Base-by-base conservation (phyloP, 164 flowering plant species). In the Magnolia officinalis region DNA sequence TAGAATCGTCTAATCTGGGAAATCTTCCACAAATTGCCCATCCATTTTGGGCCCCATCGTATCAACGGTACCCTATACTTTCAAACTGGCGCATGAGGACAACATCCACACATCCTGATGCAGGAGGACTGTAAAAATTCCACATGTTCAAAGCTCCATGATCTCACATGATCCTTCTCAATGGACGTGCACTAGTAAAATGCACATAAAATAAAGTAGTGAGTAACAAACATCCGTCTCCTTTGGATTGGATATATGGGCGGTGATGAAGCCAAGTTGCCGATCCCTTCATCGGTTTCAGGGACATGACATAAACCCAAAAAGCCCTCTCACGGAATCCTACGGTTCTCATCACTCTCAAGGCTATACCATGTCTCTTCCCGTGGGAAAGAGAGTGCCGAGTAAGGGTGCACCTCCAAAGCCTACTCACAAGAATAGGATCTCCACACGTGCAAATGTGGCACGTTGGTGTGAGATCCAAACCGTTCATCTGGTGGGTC, bases 311-410 rank as follows among this genome's bases (percentile, higher is more conserved):
- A 66, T 10, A 16, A 29, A 52, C 63, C 52, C 19, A 19, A 11
- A 29, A 18, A 58, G 2, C 77, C 52, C 67, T 76, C 50, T 37
- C 14, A 58, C 58, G 67, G 52, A 71, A 79, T 70, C 71, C 45
- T 65, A 61, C 65, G 51, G 81, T 72, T 55, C 70, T 75, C 76
- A 61, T 63, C 55, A 67, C 20, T 69, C 67, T 11, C 71, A 11
- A 50, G 49, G 19, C 26, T 16, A 70, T 16, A 55, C 8, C 29
- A 26, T 66, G 69, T 66, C 69, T 14, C 68, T 37, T 37, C 45
- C 45, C 6, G 45, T 37, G 6, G 45, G 45, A 37, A 5, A 37
- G 6, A 37, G 45, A 37, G 6, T 37, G 4, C 45, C 45, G 45
- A 37, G 45, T 37, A 37, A 37, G 45, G 45, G 6, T 37, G 45